Conservation (phyloP, 2,329 filamentous ascomycete genomes). For the Intubia oerlemansii region DNA sequence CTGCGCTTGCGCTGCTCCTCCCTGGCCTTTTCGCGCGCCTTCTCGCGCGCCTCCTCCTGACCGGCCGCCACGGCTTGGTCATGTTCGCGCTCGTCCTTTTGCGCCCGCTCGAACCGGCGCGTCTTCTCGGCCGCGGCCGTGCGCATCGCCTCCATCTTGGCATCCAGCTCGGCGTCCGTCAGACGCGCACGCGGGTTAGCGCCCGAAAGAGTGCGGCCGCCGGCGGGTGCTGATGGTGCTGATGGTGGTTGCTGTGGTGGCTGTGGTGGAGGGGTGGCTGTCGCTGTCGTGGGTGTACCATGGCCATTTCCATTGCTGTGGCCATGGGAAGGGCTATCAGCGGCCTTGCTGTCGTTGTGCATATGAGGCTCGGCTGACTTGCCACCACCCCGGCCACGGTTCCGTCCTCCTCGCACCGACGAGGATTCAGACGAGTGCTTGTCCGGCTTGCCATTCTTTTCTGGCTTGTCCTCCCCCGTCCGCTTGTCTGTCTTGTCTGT, state of each 20-base stretch:
- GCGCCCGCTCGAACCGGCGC: constrained; percentile 35
- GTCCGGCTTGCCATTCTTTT: no score
- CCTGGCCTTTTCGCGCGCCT: constrained; percentile 19
- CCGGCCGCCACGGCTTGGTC: constrained; percentile 30
- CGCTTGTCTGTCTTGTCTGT: constrained; percentile 1
- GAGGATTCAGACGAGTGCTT: no score
- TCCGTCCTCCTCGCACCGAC: no score
- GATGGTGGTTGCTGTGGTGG: not conserved
- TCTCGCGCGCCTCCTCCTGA: constrained; percentile 23
- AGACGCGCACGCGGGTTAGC: constrained; percentile 38
- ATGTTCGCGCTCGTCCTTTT: constrained; percentile 33
- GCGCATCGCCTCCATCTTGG: constrained; percentile 40
- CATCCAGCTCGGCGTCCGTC: constrained; percentile 34
- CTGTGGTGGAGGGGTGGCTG: constrained; percentile 8
- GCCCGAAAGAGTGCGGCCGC: constrained; percentile 28
- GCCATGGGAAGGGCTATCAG: no score
- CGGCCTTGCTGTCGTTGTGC: no score
- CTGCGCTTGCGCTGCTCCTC: constrained; percentile 26
- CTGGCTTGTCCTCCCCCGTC: no score
- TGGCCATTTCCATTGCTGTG: constrained; percentile 13
- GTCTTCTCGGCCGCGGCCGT: constrained; percentile 34
- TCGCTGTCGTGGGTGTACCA: constrained; percentile 6
- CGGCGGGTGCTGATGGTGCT: no score
- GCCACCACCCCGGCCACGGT: no score
- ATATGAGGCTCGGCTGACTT: no score